Base-by-base conservation (phyloP, 441 rosid genomes). In the Aquilaria agallochum region DNA sequence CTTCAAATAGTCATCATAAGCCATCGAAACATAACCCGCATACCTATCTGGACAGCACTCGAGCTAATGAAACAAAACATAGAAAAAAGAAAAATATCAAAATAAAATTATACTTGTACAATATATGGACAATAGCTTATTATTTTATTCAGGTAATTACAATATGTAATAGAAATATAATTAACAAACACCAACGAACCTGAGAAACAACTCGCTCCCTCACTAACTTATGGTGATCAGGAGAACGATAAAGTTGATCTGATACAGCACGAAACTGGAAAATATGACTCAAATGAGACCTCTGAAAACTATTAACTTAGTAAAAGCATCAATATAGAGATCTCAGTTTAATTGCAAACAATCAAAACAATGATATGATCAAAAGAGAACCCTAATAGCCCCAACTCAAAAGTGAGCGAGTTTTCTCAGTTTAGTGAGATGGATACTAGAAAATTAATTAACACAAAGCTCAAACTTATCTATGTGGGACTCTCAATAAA, bases 251-350 rank as follows among this genome's bases (percentile, higher is more conserved):
- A 54, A 92, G 86, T 78, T 95, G 99, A 68, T 92, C 97, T 54
- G 97, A 91, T 62, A 89, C 67, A 58, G 99, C 82, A 40, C 98
- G 87, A 72, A 94, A 94, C 99, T 94, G 87, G 67, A 53, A 78
- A 70, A 42, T 51, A 70, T 40, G 54, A 68, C 57, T 13, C 14
- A 61, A 20, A 60, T 70, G 34, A 77, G 64, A 69, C 56, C 47
- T 54, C 46, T 36, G 42, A 36, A 36, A 36, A 8, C 42, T 36
- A 36, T 36, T 8, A 36, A 36, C 42, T 36, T 36, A 51, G 50
- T 51, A 57, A 50, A 70, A 59, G 66, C 47, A 34, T 57, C 27
- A 56, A 59, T 48, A 58, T n/a, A 9, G 0, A 45, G 49, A 33
- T 58, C 3, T 12, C 32, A 42, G 20, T 32, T 56, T 50, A 54